phyloP scores from a whole-genome alignment of 1,284 basidiomycete genomes.

The Cryptococcus neoformans region DNA sequence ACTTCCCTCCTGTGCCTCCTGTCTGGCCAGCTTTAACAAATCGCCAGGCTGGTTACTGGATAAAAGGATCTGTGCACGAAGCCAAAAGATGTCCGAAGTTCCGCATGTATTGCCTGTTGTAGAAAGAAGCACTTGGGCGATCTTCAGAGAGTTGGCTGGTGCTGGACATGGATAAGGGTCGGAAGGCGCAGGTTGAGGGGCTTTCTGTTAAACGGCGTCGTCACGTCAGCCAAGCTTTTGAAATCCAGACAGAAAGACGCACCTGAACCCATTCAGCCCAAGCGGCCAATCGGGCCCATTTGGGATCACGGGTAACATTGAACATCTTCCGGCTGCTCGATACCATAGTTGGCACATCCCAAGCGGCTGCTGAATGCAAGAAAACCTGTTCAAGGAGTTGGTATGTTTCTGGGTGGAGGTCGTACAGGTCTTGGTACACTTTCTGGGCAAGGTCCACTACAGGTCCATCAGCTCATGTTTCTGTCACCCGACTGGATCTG shows the following conservation, averaged over 20 bases:
- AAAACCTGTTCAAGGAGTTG: conserved; percentile 40
- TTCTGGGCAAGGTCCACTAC: conserved; percentile 34
- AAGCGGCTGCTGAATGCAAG: conserved; percentile 25
- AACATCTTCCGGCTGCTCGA: conserved; percentile 36
- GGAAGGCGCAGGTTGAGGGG: conserved; percentile 14
- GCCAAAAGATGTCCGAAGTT: conserved; percentile 39
- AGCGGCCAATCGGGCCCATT: conserved; percentile 39
- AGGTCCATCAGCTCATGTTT: background rate
- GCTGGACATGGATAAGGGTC: conserved; percentile 15
- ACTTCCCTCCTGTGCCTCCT: conserved; percentile 23
- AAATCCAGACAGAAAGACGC: conserved; percentile 1
- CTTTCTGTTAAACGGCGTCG: conserved; percentile 10
- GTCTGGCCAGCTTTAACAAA: conserved; percentile 16
- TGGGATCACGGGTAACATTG: conserved; percentile 27
- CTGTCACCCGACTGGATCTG: background rate
- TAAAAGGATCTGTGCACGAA: conserved; percentile 33
- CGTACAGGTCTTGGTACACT: conserved; percentile 29
- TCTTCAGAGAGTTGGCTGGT: conserved; percentile 17
- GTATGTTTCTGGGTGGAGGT: conserved; percentile 16
- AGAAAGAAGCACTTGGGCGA: conserved; percentile 24
- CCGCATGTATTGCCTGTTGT: conserved; percentile 18
- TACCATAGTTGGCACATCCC: conserved; percentile 27
- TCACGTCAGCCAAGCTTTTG: background rate
- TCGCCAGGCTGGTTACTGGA: conserved; percentile 20
- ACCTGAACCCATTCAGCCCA: conserved; percentile 36